Conservation (phyloP, 2,329 filamentous ascomycete species). For the Orbilia javanica region DNA sequence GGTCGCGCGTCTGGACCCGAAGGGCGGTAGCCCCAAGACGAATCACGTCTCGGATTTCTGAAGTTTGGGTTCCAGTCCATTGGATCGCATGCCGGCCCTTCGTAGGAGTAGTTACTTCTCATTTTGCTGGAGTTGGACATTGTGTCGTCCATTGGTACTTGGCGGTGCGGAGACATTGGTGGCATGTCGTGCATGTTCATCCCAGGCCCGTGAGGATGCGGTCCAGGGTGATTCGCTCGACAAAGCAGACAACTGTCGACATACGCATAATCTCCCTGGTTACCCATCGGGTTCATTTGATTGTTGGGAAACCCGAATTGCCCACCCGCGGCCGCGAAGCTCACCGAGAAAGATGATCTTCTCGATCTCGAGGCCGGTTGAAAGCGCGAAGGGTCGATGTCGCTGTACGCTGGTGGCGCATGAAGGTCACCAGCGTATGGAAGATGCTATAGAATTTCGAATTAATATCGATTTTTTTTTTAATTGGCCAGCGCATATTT, state of each 20-base stretch:
- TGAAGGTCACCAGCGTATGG: constrained; percentile 33
- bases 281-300: constrained; percentile 3
- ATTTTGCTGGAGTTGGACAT: constrained; percentile 20
- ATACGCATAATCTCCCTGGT: constrained; percentile 16
- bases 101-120: constrained; percentile 6
- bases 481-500: background rate
- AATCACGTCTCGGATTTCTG: background rate
- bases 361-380: constrained; percentile 25
- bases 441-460: background rate
- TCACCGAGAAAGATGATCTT: constrained; percentile 38
- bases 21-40: constrained; percentile 1
- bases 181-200: constrained; percentile 24
- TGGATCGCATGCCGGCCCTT: constrained; percentile 32
- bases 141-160: constrained; percentile 31
- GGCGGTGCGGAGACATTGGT: constrained; percentile 18
- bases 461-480: background rate
- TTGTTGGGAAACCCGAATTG: constrained; percentile 8
- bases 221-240: constrained; percentile 30
- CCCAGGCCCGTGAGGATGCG: constrained; percentile 28
- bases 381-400: constrained; percentile 34
- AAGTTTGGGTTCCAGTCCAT: constrained; percentile 21
- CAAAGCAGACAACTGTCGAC: constrained; percentile 34
- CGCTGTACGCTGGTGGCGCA: constrained; percentile 37
- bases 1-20: background rate
- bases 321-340: background rate